Base-by-base conservation (phyloP, 345 rosid genomes). In the Populus euphratica region DNA sequence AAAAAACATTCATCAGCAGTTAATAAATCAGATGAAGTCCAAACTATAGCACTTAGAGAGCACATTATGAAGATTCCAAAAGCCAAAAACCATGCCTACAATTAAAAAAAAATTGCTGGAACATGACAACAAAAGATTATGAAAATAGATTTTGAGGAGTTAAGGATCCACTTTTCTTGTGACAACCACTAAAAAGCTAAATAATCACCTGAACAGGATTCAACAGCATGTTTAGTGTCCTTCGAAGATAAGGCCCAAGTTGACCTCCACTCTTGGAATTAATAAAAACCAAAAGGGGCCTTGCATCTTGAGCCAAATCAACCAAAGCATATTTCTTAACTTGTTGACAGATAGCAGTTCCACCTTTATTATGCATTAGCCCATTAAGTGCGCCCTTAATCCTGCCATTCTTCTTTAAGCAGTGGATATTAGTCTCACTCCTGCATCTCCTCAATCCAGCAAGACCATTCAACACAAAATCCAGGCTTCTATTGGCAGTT, bases 181-280 rank as follows among this genome's bases (percentile, higher is more conserved):
- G 13, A 56, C 8, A 8, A 36, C 64, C 8, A 25, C 33, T 35
- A 38, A 77, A 31, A 29, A 64, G 68, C 67, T 8, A 29, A 36
- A 52, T 27, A 23, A 61, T 29, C 78, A 92, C 97, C 98, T 91
- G 97, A 73, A 91, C 95, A 27, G 98, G 97, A 83, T 92, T 94
- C 69, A 94, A 83, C 78, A 92, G 93, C 81, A 91, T 88, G 86
- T 92, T 89, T 86, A 94, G 83, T 16, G 95, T 94, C 74, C 83
- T 92, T 72, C 82, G 85, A 56, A 94, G 92, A 47, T 94, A 85
- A 81, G 87, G 91, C 47, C 98, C 97, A 68, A 87, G 87, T 70
- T 91, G 94, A 39, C 96, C 97, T 69, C 98, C 98, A 81, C 97
- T 94, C 88, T 94, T 94, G 83, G 92, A 91, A 79, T 94, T 92